Conservation (phyloP, 2,329 filamentous ascomycete species). For the Nothophaeocryptopus gaeumannii region DNA sequence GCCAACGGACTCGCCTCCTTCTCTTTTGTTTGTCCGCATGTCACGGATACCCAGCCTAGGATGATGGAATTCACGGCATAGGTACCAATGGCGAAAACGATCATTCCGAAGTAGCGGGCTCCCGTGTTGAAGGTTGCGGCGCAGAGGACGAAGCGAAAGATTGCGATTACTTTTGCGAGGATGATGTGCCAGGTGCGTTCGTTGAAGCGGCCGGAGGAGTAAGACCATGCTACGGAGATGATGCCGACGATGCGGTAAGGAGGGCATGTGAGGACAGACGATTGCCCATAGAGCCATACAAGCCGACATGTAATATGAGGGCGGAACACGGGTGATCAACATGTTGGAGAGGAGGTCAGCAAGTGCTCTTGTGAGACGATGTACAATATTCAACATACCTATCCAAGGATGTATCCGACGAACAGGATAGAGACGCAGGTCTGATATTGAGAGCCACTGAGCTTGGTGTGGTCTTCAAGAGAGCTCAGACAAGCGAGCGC, state of each 20-base stretch:
- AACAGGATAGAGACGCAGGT: constrained; percentile 39
- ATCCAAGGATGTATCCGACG: constrained; percentile 40
- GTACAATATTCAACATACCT: constrained; percentile 24
- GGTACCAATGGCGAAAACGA: constrained; percentile 35
- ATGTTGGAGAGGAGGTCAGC: constrained; percentile 30
- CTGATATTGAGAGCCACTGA: constrained; percentile 41
- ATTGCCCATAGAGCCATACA: constrained; percentile 37
- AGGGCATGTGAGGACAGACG: constrained; percentile 45
- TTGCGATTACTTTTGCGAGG: constrained; percentile 35
- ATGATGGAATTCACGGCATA: constrained; percentile 50
- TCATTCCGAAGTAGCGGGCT: constrained; percentile 29
- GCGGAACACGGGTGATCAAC: constrained; percentile 36
- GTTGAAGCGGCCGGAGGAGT: constrained; percentile 39
- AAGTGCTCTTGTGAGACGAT: no score
- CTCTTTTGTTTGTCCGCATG: constrained; percentile 49
- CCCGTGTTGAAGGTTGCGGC: constrained; percentile 38
- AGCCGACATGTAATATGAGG: constrained; percentile 43
- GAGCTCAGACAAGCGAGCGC: constrained; percentile 41
- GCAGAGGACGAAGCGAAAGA: constrained; percentile 39
- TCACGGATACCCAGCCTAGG: constrained; percentile 47
- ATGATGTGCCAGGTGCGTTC: constrained; percentile 43
- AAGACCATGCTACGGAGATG: constrained; percentile 33
- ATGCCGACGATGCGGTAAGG: constrained; percentile 34
- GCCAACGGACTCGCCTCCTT: constrained; percentile 50
- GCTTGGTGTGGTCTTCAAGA: constrained; percentile 43